These are phyloP conservation scores for Candida albicans DNA, from an alignment of 1,139 yeast genomes.

Conservation along the genomic window DNA sequence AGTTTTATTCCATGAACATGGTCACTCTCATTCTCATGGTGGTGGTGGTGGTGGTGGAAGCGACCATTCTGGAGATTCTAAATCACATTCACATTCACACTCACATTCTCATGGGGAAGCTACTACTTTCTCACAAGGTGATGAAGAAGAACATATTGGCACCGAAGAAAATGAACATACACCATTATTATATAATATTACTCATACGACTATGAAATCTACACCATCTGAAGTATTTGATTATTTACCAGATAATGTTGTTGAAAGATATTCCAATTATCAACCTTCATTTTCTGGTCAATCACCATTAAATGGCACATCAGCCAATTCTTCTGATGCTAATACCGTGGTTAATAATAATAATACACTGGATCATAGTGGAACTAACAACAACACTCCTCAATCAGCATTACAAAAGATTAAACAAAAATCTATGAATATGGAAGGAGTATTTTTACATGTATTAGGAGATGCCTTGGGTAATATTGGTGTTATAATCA, in stretches of 20 bases:
- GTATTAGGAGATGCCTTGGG: slow-evolving; percentile 97
- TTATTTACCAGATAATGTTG: slow-evolving; percentile 43
- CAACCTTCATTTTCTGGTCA: not conserved
- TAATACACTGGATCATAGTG: not conserved
- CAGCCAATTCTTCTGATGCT: slow-evolving; percentile 2
- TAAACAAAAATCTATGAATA: slow-evolving; percentile 70
- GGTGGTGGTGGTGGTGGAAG: slow-evolving; percentile 16
- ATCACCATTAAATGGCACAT: not conserved
- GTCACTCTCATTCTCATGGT: slow-evolving; percentile 61
- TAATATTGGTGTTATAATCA: slow-evolving; percentile 85
- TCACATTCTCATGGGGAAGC: slow-evolving; percentile 9
- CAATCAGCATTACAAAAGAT: not conserved
- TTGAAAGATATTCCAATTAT: slow-evolving; percentile 26
- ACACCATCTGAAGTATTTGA: slow-evolving; percentile 31
- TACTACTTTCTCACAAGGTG: not conserved
- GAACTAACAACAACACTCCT: slow-evolving; percentile 10
- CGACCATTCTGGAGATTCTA: slow-evolving; percentile 1
- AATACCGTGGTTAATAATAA: slow-evolving; percentile 12
- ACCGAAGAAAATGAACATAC: slow-evolving; percentile 15
- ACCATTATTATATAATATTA: slow-evolving; percentile 13
- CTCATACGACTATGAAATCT: slow-evolving; percentile 12
- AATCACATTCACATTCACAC: slow-evolving; percentile 24
- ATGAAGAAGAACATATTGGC: slow-evolving; percentile 13
- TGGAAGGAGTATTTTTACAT: slow-evolving; percentile 96
- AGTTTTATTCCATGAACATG: slow-evolving; percentile 88